Evolutionary conservation across 306 rosid species (phyloP), one percentile per base, ranked within the genome.

Genomic region (Castanea mollissima): DNA sequence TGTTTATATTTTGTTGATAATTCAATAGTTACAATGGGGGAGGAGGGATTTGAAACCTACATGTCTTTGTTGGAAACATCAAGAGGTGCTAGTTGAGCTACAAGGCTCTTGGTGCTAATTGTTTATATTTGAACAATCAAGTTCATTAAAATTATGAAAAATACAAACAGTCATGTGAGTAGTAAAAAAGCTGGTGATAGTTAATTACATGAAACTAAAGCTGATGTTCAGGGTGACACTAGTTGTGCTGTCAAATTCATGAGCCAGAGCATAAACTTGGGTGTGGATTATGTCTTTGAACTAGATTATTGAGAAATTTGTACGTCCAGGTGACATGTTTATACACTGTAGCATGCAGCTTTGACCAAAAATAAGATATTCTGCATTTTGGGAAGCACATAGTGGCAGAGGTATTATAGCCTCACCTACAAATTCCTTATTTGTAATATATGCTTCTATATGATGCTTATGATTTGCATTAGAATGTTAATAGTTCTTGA

Each of bases 271-370:
- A 65, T 25, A 65, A 65, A 32, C 18, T 60, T 32, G 71, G 51
- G 72, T 18, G 51, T 35, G 74, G 78, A 75, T 71, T 79, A 58
- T 73, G 38, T 76, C 81, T 18, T 68, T 38, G 65, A 67, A 44
- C 75, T 31, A 69, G 29, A 56, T 59, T 55, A 51, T 73, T 67
- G 51, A 74, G 82, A 52, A 67, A 59, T 64, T 62, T 52, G 20
- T 41, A 73, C 64, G 16, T 38, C 25, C 6, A 13, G 71, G 14
- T 32, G 11, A 32, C 12, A 32, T 65, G 23, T 31, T 31, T 65
- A 32, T 65, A 65, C 23, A 29, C 65, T 31, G 32, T 64, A 31
- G 21, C 44, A 16, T 65, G 44, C 32, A 32, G 71, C 23, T 34
- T 68, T 34, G 21, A 68, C 72, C 54, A 8, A 14, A 35, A 31